Base-by-base conservation (phyloP, 176 grass and related monocot species). In the Oropetium thomaeum region DNA sequence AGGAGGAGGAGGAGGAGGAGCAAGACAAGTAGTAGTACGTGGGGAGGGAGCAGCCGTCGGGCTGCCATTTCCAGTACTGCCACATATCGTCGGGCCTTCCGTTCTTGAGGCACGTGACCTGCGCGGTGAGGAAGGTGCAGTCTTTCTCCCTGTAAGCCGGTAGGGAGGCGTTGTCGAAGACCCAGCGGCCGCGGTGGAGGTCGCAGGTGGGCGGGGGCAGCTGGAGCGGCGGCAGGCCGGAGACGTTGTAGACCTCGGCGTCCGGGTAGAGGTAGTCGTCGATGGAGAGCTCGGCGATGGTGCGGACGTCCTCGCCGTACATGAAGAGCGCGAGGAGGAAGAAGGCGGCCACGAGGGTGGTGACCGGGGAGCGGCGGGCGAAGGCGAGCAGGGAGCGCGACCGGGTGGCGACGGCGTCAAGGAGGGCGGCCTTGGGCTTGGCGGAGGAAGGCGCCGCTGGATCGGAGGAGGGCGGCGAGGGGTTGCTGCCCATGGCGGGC, bases 11-110 rank as follows among this genome's bases (percentile, higher is more conserved):
- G 26, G 4, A 16, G 17, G 9, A 45, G 17, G 17, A 17, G 19
- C n/a, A n/a, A 49, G 47, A 4, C n/a, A 5, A 20, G 3, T 5
- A 20, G 0, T 7, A 60, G 1, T 87, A 97, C 95, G 62, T 52
- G 26, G 91, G 95, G 32, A 93, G 68, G 27, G 83, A 74, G 88
- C 86, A 97, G 33, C 89, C 43, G 41, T 19, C 62, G 27, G 91
- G 95, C 58, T 98, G 84, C 89, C 95, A 98, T 12, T 55, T 51
- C 91, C 86, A 98, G 69, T 98, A 90, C 71, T 98, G 91, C 84
- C 75, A 94, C 0, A 2, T 16, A 61, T 90, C 64, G 63, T 99
- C 89, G 40, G 57, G 65, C 3, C 89, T 79, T 67, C 96, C 91
- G 53, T 99, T 99, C 54, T 73, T 63, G 70, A 80, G 80, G 87